Conservation (phyloP, 2,329 filamentous ascomycete species). For the Neurospora sp. region DNA sequence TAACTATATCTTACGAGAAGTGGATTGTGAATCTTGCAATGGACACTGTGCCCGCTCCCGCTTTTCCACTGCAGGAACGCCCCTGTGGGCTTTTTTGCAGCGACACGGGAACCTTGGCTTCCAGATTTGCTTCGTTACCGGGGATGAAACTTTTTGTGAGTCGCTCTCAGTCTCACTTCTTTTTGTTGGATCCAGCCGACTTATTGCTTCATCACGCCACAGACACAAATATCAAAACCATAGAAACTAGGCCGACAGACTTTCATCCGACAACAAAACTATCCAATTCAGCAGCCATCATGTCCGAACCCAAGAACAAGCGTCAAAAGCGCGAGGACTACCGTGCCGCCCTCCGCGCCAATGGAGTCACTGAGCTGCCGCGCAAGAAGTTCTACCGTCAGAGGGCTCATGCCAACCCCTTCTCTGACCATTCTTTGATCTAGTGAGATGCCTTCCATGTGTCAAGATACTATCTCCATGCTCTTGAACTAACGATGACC, state of each 20-base stretch:
- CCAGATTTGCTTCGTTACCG: neutral
- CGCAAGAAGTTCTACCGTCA: conserved; percentile 96
- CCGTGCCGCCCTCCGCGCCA: conserved; percentile 42
- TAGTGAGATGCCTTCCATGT: conserved; percentile 43
- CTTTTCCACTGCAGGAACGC: neutral
- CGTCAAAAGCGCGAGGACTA: conserved; percentile 58
- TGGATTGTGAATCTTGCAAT: neutral
- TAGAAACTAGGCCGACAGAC: neutral
- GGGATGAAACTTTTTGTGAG: neutral
- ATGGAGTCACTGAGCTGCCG: conserved; percentile 54
- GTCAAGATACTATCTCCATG: neutral
- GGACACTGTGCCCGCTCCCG: neutral
- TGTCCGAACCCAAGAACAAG: conserved; percentile 42
- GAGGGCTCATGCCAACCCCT: conserved; percentile 93
- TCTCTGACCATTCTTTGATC: conserved; percentile 81
- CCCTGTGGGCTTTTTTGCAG: neutral
- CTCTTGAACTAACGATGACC: neutral
- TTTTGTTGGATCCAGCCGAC: neutral
- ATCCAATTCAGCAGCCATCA: conserved; percentile 15
- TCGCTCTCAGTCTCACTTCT: neutral
- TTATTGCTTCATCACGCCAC: neutral
- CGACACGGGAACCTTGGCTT: neutral
- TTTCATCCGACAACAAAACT: neutral
- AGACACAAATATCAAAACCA: neutral
- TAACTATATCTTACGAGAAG: neutral